These are phyloP conservation scores for Botryotinia narcissicola DNA, from an alignment of 2,329 filamentous ascomycete species.

Conservation along the genomic window DNA sequence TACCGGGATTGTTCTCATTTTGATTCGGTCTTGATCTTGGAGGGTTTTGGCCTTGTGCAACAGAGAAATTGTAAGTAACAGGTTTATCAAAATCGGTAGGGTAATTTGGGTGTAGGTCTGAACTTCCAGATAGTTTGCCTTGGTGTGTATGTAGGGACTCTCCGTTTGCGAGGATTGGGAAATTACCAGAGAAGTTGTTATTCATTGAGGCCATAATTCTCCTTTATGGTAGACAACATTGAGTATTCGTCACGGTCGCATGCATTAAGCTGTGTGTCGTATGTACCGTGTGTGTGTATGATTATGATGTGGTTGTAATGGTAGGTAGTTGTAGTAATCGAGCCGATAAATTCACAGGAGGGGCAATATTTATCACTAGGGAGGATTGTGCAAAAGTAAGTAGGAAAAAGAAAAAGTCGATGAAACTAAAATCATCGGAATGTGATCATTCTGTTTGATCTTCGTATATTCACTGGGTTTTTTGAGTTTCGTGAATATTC, in stretches of 20 bases:
- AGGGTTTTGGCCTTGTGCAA: conserved; percentile 32
- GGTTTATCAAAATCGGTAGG: conserved; percentile 15
- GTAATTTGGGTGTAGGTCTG: conserved; percentile 26
- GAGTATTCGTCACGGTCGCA: conserved; percentile 28
- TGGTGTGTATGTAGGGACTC: conserved; percentile 19
- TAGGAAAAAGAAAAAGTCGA: conserved; percentile 2
- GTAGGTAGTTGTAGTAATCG: conserved; percentile 5
- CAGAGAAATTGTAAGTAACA: conserved; percentile 15
- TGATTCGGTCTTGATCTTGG: conserved; percentile 27
- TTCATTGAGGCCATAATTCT: conserved; percentile 39
- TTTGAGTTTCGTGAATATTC: neutral
- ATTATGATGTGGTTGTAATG: neutral
- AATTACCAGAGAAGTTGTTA: conserved; percentile 38
- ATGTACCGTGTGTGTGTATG: conserved; percentile 21
- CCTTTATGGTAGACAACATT: neutral
- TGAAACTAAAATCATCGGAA: neutral
- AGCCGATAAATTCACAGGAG: conserved; percentile 22
- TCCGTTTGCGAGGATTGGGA: conserved; percentile 19
- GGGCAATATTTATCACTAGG: conserved; percentile 11
- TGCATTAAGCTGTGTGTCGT: conserved; percentile 31
- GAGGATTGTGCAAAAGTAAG: neutral
- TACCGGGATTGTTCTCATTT: conserved; percentile 1
- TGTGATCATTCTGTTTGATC: neutral
- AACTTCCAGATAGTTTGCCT: conserved; percentile 20
- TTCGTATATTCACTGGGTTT: neutral